Base-by-base conservation (phyloP, 2,329 filamentous ascomycete species). In the Aspergillus sp. region DNA sequence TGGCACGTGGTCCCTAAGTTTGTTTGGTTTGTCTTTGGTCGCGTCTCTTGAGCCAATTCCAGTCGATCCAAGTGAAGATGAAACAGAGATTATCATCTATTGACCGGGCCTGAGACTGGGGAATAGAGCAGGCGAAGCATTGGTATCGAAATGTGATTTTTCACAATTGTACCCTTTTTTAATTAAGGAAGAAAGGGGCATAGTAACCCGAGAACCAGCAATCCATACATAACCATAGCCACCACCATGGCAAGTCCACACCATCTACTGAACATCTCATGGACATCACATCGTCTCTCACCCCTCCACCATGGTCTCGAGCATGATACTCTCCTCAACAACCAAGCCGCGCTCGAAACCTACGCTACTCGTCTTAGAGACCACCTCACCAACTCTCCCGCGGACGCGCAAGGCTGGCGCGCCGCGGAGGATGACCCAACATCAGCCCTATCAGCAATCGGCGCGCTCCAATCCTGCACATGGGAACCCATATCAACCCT, bases 251-350 rank as follows among this genome's bases (percentile, higher is more conserved):
- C 62, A 57, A 66, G 53, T 15, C 55, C 55, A 24, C 57, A 77
- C 54, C 78, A 80, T 11, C 72, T 84, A 39, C 80, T 82, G 64
- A 78, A 80, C 64, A 77, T 77, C n/a, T 82, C 80, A 26, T 84
- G 80, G 76, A 79, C 72, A n/a, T 69, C 81, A 50, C 80, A 82
- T 66, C 80, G 81, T 61, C 68, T 83, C 8, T 83, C 81, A 4
- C 81, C 81, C n/a, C 75, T 84, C 39, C 78, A 83, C 65, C 77
- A 82, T 63, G 75, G 71, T 56, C 72, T 74, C 42, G 71, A 76
- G 13, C 70, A 66, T 49, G 62, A 66, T 43, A 66, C 69, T 7
- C 67, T 77, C 26, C 62, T 77, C 48, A 63, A 68, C 53, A 71
- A 75, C 53, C 62, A 64, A 22, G 55, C 64, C 22, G 70, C 72